Percentiles rank a stretch among this genome's conserved stretches.
Conservation (phyloP, 352 stramenopile genomes). For the Aphanomyces cochlioides region DNA sequence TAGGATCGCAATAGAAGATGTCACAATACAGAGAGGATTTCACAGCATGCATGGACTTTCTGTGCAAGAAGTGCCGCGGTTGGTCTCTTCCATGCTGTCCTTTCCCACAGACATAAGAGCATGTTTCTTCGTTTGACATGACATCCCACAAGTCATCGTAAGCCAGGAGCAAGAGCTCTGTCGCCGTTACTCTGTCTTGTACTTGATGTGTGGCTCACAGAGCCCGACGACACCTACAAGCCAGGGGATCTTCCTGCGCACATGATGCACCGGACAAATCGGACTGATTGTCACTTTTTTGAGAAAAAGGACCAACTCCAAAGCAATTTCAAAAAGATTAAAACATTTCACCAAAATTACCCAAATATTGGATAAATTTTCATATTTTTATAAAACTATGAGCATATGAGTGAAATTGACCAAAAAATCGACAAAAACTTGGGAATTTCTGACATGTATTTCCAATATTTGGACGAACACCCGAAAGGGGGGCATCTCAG, state of each 20-base stretch:
- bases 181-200: slow-evolving; percentile 63
- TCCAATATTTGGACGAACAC: too few relatives aligned
- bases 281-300: too few relatives aligned
- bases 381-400: neutral
- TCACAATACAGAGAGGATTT: neutral
- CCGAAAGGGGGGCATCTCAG: too few relatives aligned
- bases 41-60: too few relatives aligned
- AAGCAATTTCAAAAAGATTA: too few relatives aligned
- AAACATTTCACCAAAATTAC: neutral
- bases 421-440: neutral
- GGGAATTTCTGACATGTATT: neutral
- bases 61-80: too few relatives aligned
- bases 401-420: neutral
- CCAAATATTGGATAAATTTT: neutral
- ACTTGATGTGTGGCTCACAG: slow-evolving; percentile 73
- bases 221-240: slow-evolving; percentile 65
- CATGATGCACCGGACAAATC: too few relatives aligned
- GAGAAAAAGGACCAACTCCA: too few relatives aligned
- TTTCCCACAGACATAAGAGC: slow-evolving; percentile 62
- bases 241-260: too few relatives aligned
- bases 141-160: slow-evolving; percentile 94
- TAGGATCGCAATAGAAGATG: slow-evolving; percentile 6
- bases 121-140: slow-evolving; percentile 87
- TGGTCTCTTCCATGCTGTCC: too few relatives aligned
- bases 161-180: slow-evolving; percentile 90